Base-by-base conservation (phyloP, 1,284 basidiomycete genomes). In the Malassezia sympodialis region DNA sequence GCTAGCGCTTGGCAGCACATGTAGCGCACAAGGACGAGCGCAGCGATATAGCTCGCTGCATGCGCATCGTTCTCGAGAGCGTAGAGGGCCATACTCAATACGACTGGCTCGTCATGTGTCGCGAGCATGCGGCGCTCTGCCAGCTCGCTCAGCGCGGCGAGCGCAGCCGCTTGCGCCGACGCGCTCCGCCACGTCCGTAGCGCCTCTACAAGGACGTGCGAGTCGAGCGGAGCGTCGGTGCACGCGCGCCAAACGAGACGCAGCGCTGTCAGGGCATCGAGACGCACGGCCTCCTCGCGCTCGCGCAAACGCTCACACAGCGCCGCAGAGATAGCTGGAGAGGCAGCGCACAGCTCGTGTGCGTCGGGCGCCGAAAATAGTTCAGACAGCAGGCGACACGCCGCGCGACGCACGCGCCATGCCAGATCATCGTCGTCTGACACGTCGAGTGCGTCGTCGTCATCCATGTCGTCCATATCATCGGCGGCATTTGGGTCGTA, bases 391-490 rank as follows among this genome's bases (percentile, higher is more conserved):
- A 96, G 79, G 73, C 96, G 96, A 23, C 90, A 90, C 4, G 94
- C 85, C 4, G 88, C 86, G 49, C 93, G 83, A 58, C 94, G 84
- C 58, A 96, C 90, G 77, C 96, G 96, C 82, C 96, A 98, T 0
- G 91, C 96, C n/a, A 88, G 86, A 72, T 98, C 94, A 72, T 98
- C 94, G 63, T 98, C 93, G 67, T 99, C 93, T 8, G 37, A 39
- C 37, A 39, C 37, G 19, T 39, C 37, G 7, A 89, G 90, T 17
- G 84, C 80, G 49, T 84, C 85, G 21, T 67, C 62, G 15, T 59
- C 57, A 0, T 51, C 61, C 19, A 58, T 58, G 11, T 67, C 65
- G 14, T 56, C 59, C 37, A 67, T 88, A 46, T 84, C 85, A 34
- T 81, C 85, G 14, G 79, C 87, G 67, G 93, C 94, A 68, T 96